These are phyloP conservation scores for Thalassiosira delicatula DNA, from an alignment of 352 stramenopile genomes.

Conservation along the genomic window DNA sequence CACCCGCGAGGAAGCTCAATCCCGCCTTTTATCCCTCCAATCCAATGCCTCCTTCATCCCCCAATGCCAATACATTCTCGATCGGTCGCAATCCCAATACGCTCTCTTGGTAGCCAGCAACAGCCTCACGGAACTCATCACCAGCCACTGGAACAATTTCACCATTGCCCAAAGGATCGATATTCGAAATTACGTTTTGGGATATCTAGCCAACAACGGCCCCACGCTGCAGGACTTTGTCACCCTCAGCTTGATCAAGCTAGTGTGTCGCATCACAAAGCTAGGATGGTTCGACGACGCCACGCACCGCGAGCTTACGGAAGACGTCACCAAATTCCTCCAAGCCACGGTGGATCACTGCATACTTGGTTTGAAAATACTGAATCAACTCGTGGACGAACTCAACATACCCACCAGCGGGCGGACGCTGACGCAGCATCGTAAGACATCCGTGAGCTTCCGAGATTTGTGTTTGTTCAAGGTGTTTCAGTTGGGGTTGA, in stretches of 20 bases:
- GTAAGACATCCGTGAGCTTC: conserved; percentile 97
- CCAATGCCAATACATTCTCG: conserved; percentile 98
- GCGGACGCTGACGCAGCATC: conserved; percentile 95
- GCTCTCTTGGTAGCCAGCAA: conserved; percentile 95
- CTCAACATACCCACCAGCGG: conserved; percentile 94
- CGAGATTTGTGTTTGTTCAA: conserved; percentile 93
- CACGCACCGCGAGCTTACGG: conserved; percentile 94
- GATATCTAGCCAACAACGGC: conserved; percentile 95
- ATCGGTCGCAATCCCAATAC: conserved; percentile 94
- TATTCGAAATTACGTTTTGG: conserved; percentile 95
- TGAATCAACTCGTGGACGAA: conserved; percentile 97
- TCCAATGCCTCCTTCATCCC: conserved; percentile 95
- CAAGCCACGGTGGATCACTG: conserved; percentile 96
- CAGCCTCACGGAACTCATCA: conserved; percentile 96
- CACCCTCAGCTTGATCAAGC: conserved; percentile 93
- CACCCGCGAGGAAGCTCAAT: conserved; percentile 78
- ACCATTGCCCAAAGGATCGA: conserved; percentile 86
- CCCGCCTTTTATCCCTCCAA: conserved; percentile 86
- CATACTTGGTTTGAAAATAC: conserved; percentile 96
- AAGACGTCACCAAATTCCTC: conserved; percentile 97
- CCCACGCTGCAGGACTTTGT: conserved; percentile 93
- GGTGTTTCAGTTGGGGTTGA: conserved; percentile 96
- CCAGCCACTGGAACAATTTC: conserved; percentile 96
- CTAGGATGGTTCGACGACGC: conserved; percentile 98
- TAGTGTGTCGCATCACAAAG: conserved; percentile 98